Base-by-base conservation (phyloP, 1,284 basidiomycete species). In the Golubevia pallescens region DNA sequence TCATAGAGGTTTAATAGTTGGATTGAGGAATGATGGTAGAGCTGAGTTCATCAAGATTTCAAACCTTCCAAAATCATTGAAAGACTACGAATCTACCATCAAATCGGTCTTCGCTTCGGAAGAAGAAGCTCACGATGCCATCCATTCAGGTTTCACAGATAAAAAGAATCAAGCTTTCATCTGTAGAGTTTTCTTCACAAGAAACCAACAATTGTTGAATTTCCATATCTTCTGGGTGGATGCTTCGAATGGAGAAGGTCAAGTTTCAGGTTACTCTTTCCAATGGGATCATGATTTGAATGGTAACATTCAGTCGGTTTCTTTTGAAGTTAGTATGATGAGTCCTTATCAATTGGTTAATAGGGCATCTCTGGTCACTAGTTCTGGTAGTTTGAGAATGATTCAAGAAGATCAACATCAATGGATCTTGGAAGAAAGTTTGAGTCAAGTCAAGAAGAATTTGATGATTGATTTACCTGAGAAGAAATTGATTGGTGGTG, bases 271-370 rank as follows among this genome's bases (percentile, higher is more conserved):
- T 7, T 76, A 75, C 67, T 75, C 75, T 24, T 85, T 84, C 74
- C 78, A 79, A 61, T 85, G 68, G 70, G 82, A 85, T 67, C 80
- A 83, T 61, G 82, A 83, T 62, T 59, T 79, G 57, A 74, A 84
- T 63, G 82, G 82, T 57, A 74, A 74, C 58, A 62, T 83, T 19
- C 73, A 71, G 19, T 73, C 79, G 14, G 73, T 77, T 42, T 70
- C 78, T 2, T 78, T 81, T 55, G 82, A 85, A 65, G 81, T 76
- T 1, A 68, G 62, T 28, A 70, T 62, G 55, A 61, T 77, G 8
- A 67, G 67, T 4, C 68, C 69, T 57, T 77, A 68, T 52, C 78
- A 78, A 63, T 57, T 84, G 7, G 65, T 74, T 8, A 69, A 68
- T 38, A 72, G 82, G 14, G 62, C 69, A 19, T 71, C 67, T 0